These are phyloP conservation scores for Pleurostoma richardsiae DNA, from an alignment of 2,329 filamentous ascomycete species.

Conservation along the genomic window DNA sequence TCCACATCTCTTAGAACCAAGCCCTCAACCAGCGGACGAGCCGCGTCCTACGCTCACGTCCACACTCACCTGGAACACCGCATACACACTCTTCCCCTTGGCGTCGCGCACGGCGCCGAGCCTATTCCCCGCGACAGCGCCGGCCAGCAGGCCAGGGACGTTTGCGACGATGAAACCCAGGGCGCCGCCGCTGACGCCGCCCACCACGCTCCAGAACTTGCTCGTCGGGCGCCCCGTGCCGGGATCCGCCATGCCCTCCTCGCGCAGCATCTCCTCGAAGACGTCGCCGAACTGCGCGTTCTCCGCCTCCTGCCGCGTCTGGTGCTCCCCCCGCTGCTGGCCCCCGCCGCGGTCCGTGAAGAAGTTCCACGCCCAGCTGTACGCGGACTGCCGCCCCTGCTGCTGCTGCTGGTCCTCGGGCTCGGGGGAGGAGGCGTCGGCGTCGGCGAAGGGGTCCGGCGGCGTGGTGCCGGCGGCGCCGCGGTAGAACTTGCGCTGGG, in stretches of 20 bases:
- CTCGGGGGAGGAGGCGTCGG: conserved; percentile 30
- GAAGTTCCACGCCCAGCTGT: conserved; percentile 73
- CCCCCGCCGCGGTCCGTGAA: conserved; percentile 34
- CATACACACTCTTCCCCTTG: conserved; percentile 91
- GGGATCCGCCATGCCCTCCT: conserved; percentile 77
- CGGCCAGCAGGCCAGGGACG: conserved; percentile 81
- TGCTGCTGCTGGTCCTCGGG: conserved; percentile 34
- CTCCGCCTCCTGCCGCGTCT: conserved; percentile 50
- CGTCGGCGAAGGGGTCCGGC: conserved; percentile 42
- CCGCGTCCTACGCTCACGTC: conserved; percentile 2
- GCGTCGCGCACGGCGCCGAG: conserved; percentile 86
- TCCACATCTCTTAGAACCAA: too few species aligned
- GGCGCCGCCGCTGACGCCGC: conserved; percentile 80
- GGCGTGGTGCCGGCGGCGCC: conserved; percentile 34
- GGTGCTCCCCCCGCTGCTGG: conserved; percentile 17
- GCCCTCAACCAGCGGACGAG: too few species aligned
- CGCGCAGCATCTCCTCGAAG: conserved; percentile 85
- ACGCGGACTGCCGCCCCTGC: conserved; percentile 39
- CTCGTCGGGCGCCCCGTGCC: conserved; percentile 54
- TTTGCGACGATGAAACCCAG: conserved; percentile 96
- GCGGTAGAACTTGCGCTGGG: conserved; percentile 58
- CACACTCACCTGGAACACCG: conserved; percentile 64
- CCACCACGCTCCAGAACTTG: conserved; percentile 83
- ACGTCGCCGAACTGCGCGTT: conserved; percentile 82
- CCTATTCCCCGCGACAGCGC: conserved; percentile 86